Evolutionary conservation across 2,329 filamentous ascomycete genomes (phyloP).

Genomic region (Paraphoma sp.): DNA sequence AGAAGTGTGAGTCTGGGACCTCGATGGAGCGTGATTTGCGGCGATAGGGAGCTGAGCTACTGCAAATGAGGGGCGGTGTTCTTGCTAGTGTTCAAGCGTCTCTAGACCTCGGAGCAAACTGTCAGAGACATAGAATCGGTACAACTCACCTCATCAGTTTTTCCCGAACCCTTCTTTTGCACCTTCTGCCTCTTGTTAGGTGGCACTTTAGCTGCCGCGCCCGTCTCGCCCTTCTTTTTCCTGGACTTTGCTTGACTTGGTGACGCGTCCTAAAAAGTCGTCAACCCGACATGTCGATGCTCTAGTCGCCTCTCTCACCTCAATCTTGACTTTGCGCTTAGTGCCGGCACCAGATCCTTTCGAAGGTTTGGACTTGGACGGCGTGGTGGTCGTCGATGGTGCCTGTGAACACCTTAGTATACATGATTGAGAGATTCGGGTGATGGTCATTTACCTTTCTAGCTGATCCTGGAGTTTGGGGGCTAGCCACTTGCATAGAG

Average conservation of each 20-base stretch:
- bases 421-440: neutral
- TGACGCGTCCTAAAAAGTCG: neutral
- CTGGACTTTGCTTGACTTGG: neutral
- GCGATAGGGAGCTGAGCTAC: no score
- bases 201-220: neutral
- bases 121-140: no score
- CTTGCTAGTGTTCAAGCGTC: no score
- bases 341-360: neutral
- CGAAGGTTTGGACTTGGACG: neutral
- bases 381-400: neutral
- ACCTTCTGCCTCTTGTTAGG: slow-evolving; percentile 9
- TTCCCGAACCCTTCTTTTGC: neutral
- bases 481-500: no score
- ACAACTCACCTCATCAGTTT: slow-evolving; percentile 1
- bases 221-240: neutral
- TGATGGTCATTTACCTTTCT: neutral
- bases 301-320: slow-evolving; percentile 2
- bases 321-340: slow-evolving; percentile 14
- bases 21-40: no score
- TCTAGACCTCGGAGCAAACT: no score
- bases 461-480: no score
- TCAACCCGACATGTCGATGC: neutral
- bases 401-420: neutral
- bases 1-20: no score
- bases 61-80: no score